A percentile compares a stretch with the other conserved stretches of the same genome.
Evolutionary conservation across 257 asterid species (phyloP).

Genomic region (Cruciata laevipes): DNA sequence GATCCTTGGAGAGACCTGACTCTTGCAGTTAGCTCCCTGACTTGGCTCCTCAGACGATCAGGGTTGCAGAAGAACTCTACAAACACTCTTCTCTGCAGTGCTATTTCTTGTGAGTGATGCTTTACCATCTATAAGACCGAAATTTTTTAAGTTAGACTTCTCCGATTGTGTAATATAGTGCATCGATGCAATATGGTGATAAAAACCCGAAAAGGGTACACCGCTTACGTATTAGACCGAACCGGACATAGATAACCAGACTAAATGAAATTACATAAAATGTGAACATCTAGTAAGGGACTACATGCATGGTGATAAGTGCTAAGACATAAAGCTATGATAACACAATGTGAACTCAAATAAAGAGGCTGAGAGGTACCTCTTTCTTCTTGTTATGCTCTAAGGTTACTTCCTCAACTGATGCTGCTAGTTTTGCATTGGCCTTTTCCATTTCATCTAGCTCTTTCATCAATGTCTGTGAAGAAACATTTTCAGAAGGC

Average conservation of each 20-base stretch:
- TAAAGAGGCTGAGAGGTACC: slow-evolving; percentile 28
- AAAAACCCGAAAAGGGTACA: not conserved
- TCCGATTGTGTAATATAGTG: not conserved
- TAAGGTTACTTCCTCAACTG: slow-evolving; percentile 82
- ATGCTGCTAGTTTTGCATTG: slow-evolving; percentile 78
- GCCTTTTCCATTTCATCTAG: slow-evolving; percentile 94
- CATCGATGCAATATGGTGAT: not conserved
- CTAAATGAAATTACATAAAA: not conserved
- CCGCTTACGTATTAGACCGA: not conserved
- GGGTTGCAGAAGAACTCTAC: slow-evolving; percentile 97
- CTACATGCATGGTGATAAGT: not conserved
- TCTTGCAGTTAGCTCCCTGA: slow-evolving; percentile 82
- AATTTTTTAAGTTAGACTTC: not conserved
- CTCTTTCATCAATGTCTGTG: slow-evolving; percentile 83
- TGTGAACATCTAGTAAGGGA: not conserved
- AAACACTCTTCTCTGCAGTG: slow-evolving; percentile 76
- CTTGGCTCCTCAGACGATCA: slow-evolving; percentile 81
- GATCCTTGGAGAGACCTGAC: slow-evolving; percentile 82
- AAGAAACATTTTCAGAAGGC: slow-evolving; percentile 1
- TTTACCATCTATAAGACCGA: slow-evolving; percentile 58
- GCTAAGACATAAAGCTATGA: not conserved
- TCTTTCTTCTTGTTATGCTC: slow-evolving; percentile 95
- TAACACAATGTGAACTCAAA: not conserved
- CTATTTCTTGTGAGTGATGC: slow-evolving; percentile 86
- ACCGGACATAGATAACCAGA: not conserved